Evolutionary conservation across 768 basidiomycete genomes (phyloP), one percentile per base, ranked within the genome.

Genomic region (Hypsizygus marmoreus): DNA sequence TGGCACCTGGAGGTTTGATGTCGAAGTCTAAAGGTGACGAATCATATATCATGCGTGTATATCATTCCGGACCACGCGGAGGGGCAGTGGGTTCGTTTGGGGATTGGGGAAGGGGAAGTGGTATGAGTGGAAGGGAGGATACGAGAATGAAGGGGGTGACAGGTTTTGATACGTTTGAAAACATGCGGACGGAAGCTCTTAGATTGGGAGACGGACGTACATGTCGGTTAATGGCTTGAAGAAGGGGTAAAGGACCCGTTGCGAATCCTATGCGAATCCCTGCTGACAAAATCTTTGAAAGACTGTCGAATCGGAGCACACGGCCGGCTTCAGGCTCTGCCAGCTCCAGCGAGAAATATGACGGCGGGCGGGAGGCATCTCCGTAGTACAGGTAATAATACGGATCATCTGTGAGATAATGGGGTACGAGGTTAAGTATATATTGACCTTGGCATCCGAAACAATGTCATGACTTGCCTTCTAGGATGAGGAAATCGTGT

Each of bases 251-350:
- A 3, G 92, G 90, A 1, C 87, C 91, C 3, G 86, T 82, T 0
- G 75, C 79, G 60, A 86, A 91, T 10, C 91, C 91, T 46, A 92
- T 70, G 9, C 88, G 81, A 62, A 89, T 80, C 1, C 88, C 86
- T 8, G 83, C 75, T 2, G 82, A 81, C 17, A 84, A 71, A 23
- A 93, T 70, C 68, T 95, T 95, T 40, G 86, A 89, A 42, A 95
- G 73, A 54, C 87, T 90, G 63, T 95, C 93, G 59, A 95, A 89
- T 20, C 92, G 79, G 12, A 94, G 49, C 24, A 94, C 91, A 9
- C 84, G 77, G 0, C 92, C 92, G 7, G 77, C 74, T 49, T 81
- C 77, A 30, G 75, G 72, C 53, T 77, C 77, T 44, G 78, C 72
- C 13, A 68, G 69, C 61, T 95, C 92, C 22, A 95, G 74, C 25